Conservation (phyloP, 257 asterid species). For the Nemophila menziesii region DNA sequence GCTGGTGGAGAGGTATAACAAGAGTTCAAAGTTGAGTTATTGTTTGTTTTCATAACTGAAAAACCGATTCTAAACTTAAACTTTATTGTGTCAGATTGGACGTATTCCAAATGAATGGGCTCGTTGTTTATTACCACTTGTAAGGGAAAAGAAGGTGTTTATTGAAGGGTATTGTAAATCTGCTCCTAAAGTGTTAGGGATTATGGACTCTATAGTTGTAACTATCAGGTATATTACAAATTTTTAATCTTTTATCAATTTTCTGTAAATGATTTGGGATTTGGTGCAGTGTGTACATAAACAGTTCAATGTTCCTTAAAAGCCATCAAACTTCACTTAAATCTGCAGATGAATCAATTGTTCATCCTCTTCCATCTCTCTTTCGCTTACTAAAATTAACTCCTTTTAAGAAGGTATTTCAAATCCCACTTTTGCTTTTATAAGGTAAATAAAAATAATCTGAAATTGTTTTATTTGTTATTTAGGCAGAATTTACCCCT, state of each 20-base stretch:
- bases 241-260: background rate
- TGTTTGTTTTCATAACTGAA: background rate
- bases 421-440: slow-evolving; percentile 2
- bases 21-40: background rate
- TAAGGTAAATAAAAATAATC: background rate
- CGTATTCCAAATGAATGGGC: slow-evolving; percentile 98
- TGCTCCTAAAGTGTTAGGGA: slow-evolving; percentile 66
- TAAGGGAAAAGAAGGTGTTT: slow-evolving; percentile 60
- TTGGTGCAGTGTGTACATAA: slow-evolving; percentile 51
- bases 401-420: slow-evolving; percentile 78
- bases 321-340: slow-evolving; percentile 55
- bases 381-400: slow-evolving; percentile 66
- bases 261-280: slow-evolving; percentile 12
- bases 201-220: slow-evolving; percentile 74
- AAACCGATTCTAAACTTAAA: too few species aligned
- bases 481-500: slow-evolving; percentile 84
- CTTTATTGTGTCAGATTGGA: slow-evolving; percentile 54
- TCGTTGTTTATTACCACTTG: slow-evolving; percentile 80
- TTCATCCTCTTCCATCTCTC: slow-evolving; percentile 82
- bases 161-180: slow-evolving; percentile 65
- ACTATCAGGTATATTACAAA: slow-evolving; percentile 37
- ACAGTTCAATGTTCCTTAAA: slow-evolving; percentile 69
- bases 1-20: slow-evolving; percentile 64
- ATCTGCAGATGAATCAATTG: slow-evolving; percentile 61
- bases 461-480: slow-evolving; percentile 11